These are phyloP conservation scores for Penstemon davidsonii DNA, from an alignment of 257 asterid genomes.

Conservation along the genomic window DNA sequence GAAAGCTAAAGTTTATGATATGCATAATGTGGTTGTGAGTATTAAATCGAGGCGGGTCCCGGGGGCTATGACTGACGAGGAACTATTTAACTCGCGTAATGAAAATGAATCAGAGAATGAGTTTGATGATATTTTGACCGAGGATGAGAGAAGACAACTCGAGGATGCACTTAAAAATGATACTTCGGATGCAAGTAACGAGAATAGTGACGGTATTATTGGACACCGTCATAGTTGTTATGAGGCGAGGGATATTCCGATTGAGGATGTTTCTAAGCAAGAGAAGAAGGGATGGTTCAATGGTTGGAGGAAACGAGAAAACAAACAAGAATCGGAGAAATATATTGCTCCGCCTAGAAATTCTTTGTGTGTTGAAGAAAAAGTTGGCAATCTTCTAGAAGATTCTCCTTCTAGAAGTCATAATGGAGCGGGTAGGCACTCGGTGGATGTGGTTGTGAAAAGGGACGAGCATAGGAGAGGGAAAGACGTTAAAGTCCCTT, in stretches of 20 bases:
- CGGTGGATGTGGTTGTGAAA: constrained; percentile 68
- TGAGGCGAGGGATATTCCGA: constrained; percentile 72
- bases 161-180: constrained; percentile 87
- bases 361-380: constrained; percentile 67
- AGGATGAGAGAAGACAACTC: constrained; percentile 86
- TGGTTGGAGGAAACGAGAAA: constrained; percentile 83
- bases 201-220: constrained; percentile 57
- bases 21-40: constrained; percentile 95
- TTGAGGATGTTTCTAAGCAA: constrained; percentile 62
- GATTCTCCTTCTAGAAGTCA: constrained; percentile 58
- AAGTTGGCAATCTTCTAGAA: constrained; percentile 61
- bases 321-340: constrained; percentile 55
- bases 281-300: constrained; percentile 87
- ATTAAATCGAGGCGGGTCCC: constrained; percentile 93
- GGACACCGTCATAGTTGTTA: constrained; percentile 86
- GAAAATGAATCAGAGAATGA: constrained; percentile 83
- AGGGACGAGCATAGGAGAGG: constrained; percentile 69
- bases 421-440: constrained; percentile 62
- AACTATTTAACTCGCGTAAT: constrained; percentile 61
- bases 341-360: constrained; percentile 62
- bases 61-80: constrained; percentile 94
- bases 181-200: constrained; percentile 51
- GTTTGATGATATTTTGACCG: constrained; percentile 75
- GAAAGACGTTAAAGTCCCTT: constrained; percentile 60
- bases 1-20: constrained; percentile 93